Evolutionary conservation across 495 filamentous ascomycete species (phyloP), one percentile per base, ranked within the genome.

Genomic region (Neurospora hispaniola): DNA sequence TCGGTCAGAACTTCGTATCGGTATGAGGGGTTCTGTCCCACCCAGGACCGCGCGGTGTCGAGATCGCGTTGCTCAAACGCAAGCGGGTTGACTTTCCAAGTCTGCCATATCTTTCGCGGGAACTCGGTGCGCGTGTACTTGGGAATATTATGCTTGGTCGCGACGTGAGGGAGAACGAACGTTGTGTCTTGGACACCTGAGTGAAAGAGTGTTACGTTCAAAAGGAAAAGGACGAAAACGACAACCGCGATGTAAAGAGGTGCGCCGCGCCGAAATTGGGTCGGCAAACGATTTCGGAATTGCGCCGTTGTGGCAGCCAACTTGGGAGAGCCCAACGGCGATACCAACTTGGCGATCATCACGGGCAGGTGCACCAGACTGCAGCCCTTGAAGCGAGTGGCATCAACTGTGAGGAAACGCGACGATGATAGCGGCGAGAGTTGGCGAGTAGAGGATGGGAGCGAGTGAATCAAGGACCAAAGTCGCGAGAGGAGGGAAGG

Each of bases 1-100:
- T 91, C 89, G 43, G 89, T 90, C 76, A 91, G 72, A 42, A 90
- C 86, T 79, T 91, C 89, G 79, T 91, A 90, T 71, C 88, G 79
- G 74, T 86, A 84, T 23, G 81, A 80, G 39, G 87, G 89, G 76
- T 91, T 91, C 75, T 84, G 86, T 18, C 74, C 74, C 0, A 83
- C 83, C 89, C 89, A 91, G 16, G 88, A 85, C 71, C 82, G 84
- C 20, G 88, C 89, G 1, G 79, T 77, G 31, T 78, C 77, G 71
- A 84, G 78, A 72, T 91, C 89, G 23, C 87, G 82, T 71, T 85
- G 82, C 72, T 88, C 88, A 73, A 90, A 89, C 1, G 80, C 78
- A 43, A 90, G 80, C 7, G 89, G 85, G 75, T 87, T 84, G 41
- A 88, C 85, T 77, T 90, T 90, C 89, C 89, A 91, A 11, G 88